A percentile compares a stretch with the other conserved stretches of the same genome.
phyloP scores from a whole-genome alignment of 306 rosid species.

The Lablab purpureus region DNA sequence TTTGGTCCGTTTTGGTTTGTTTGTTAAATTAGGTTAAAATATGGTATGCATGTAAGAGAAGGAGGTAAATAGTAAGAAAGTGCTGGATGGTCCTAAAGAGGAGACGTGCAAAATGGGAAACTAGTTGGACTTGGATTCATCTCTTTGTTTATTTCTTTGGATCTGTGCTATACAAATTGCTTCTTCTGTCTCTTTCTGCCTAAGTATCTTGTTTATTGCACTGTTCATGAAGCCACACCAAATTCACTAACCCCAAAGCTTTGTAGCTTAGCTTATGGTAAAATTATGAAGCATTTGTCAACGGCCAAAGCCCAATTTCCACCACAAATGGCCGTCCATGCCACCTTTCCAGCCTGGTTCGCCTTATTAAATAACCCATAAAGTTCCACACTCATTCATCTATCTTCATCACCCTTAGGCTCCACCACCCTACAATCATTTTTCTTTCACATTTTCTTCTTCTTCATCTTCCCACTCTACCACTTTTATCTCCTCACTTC shows the following conservation, averaged over 20 bases:
- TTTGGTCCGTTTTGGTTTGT: not conserved
- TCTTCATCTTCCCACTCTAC: not conserved
- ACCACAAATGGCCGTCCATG: conserved; percentile 46
- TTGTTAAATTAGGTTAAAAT: not conserved
- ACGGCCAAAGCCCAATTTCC: conserved; percentile 45
- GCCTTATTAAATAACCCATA: conserved; percentile 1
- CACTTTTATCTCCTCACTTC: not conserved
- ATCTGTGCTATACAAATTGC: conserved; percentile 24
- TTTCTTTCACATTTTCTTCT: not conserved
- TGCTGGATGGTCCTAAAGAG: conserved; percentile 4
- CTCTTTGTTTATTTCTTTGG: conserved; percentile 24
- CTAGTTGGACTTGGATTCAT: conserved; percentile 19
- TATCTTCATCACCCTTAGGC: conserved; percentile 22
- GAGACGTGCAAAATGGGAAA: too few species aligned
- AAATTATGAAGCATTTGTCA: conserved; percentile 31
- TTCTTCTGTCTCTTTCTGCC: not conserved
- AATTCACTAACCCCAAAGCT: conserved; percentile 29
- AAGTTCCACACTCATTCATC: conserved; percentile 35
- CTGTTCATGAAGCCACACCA: not conserved
- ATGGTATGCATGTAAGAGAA: not conserved
- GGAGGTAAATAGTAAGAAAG: not conserved
- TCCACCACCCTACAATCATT: conserved; percentile 18
- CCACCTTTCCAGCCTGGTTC: conserved; percentile 50
- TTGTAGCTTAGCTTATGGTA: not conserved
- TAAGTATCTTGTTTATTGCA: not conserved